Percentiles rank a stretch among this genome's conserved stretches.
phyloP scores from a whole-genome alignment of 2,329 filamentous ascomycete species.

The Clonostachys sp. region DNA sequence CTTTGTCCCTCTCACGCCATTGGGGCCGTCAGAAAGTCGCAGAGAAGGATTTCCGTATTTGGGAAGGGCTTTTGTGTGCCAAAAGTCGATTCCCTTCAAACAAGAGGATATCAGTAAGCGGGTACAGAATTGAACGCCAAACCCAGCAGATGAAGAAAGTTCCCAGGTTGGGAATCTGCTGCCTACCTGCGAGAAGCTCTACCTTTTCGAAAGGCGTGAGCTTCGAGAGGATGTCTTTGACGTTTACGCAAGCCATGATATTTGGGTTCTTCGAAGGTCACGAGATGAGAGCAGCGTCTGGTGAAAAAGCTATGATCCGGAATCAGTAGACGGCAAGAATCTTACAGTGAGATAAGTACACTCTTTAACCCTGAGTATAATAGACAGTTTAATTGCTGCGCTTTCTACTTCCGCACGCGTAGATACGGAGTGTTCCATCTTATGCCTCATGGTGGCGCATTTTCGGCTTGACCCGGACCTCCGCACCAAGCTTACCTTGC shows the following conservation, averaged over 20 bases:
- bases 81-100: slow-evolving; percentile 60
- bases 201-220: slow-evolving; percentile 48
- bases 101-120: slow-evolving; percentile 3
- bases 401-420: too few species aligned
- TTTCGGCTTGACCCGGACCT: too few species aligned
- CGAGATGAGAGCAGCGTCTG: too few species aligned
- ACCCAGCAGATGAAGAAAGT: not conserved
- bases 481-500: too few species aligned
- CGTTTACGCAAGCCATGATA: slow-evolving; percentile 45
- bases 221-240: slow-evolving; percentile 49
- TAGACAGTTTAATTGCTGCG: too few species aligned
- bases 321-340: too few species aligned
- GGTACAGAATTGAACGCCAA: slow-evolving; percentile 4
- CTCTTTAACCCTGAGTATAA: too few species aligned
- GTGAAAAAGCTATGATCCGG: too few species aligned
- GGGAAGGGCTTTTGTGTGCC: slow-evolving; percentile 61
- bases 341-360: too few species aligned
- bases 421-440: too few species aligned
- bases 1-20: slow-evolving; percentile 62
- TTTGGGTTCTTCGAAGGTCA: too few species aligned
- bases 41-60: slow-evolving; percentile 59
- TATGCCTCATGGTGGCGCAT: too few species aligned
- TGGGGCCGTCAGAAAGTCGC: slow-evolving; percentile 64
- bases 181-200: slow-evolving; percentile 42
- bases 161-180: not conserved